Evolutionary conservation across 306 rosid genomes (phyloP).

Genomic region (Corylus americana): DNA sequence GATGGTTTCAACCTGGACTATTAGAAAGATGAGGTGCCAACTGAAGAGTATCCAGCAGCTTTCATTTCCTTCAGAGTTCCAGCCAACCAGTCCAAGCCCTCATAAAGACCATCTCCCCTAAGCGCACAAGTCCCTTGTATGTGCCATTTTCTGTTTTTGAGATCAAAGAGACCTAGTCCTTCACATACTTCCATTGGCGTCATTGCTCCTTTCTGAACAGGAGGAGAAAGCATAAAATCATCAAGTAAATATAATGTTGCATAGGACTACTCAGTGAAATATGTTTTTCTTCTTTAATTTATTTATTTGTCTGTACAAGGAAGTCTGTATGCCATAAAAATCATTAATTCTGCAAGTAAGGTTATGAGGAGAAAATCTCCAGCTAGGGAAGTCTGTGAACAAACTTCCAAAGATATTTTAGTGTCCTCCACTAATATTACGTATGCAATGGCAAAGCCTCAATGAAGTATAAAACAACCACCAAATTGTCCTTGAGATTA

Average conservation of each 20-base stretch:
- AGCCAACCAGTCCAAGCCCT: conserved; percentile 95
- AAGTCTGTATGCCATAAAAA: neutral
- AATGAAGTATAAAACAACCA: neutral
- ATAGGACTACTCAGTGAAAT: neutral
- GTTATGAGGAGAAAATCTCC: neutral
- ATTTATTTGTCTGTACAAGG: neutral
- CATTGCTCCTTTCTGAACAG: conserved; percentile 85
- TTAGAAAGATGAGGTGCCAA: conserved; percentile 78
- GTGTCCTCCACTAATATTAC: neutral
- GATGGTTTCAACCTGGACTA: conserved; percentile 9
- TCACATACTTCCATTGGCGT: conserved; percentile 90
- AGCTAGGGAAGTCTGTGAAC: neutral
- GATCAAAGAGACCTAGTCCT: conserved; percentile 90
- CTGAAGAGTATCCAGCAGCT: conserved; percentile 79
- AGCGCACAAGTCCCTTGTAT: conserved; percentile 93
- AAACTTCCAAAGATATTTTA: neutral
- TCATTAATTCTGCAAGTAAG: neutral
- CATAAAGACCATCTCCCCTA: conserved; percentile 92
- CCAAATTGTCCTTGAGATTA: neutral
- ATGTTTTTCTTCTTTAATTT: neutral
- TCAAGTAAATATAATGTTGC: neutral
- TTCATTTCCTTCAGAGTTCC: conserved; percentile 81
- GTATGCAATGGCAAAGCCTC: neutral
- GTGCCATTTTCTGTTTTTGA: conserved; percentile 95
- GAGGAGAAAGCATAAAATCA: neutral